Evolutionary conservation across 2,329 filamentous ascomycete species (phyloP).

Genomic region (Acrodontium crateriforme): DNA sequence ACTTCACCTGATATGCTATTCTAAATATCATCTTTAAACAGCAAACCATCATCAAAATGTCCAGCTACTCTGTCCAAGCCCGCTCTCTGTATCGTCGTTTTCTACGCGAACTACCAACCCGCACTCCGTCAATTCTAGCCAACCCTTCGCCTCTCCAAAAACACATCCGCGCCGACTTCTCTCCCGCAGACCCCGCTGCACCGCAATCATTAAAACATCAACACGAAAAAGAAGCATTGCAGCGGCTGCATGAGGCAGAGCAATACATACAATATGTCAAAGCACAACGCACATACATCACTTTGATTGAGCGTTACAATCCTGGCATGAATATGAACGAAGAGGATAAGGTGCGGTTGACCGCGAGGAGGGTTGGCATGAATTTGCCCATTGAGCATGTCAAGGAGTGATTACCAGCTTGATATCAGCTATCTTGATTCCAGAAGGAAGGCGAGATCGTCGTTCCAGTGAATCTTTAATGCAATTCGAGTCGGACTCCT

Average conservation of each 20-base stretch:
- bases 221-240: constrained; percentile 15
- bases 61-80: constrained; percentile 31
- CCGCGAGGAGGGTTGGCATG: constrained; percentile 80
- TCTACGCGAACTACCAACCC: constrained; percentile 75
- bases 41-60: constrained; percentile 20
- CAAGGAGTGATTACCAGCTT: constrained; percentile 3
- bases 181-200: constrained; percentile 7
- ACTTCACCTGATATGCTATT: too few species aligned
- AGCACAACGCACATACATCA: constrained; percentile 73
- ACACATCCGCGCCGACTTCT: constrained; percentile 53
- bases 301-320: constrained; percentile 81
- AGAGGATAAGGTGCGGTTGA: constrained; percentile 67
- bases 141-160: constrained; percentile 55
- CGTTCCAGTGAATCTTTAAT: too few species aligned
- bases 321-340: constrained; percentile 81
- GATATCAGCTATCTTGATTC: too few species aligned
- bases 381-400: constrained; percentile 58
- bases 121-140: constrained; percentile 37
- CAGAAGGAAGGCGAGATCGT: too few species aligned
- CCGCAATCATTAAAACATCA: constrained; percentile 25
- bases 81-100: constrained; percentile 78
- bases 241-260: constrained; percentile 43
- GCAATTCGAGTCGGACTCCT: too few species aligned
- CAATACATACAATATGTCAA: constrained; percentile 69
- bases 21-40: too few species aligned